Percentiles rank a stretch among this genome's conserved stretches.
Evolutionary conservation across 129 eudicot species (phyloP).

Genomic region (Centrapalus pauciflorus): DNA sequence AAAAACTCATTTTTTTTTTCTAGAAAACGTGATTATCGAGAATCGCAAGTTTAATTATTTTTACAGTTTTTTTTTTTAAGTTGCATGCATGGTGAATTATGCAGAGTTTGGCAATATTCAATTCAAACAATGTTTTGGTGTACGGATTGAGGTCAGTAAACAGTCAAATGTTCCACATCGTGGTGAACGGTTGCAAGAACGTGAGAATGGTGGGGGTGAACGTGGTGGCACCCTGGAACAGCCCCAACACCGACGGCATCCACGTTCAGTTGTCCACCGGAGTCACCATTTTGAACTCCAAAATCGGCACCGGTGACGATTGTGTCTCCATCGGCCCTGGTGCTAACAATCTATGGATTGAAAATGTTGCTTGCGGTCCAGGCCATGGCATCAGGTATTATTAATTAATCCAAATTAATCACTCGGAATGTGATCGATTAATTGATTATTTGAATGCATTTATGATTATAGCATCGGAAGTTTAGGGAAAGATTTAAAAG

Average conservation of each 20-base stretch:
- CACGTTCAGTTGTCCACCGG: constrained; percentile 54
- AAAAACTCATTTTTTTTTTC: too few relatives aligned
- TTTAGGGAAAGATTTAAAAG: constrained; percentile 43
- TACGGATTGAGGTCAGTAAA: constrained; percentile 50
- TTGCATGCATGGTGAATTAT: background rate
- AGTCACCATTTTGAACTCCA: constrained; percentile 46
- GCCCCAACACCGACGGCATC: constrained; percentile 81
- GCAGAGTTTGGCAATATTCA: constrained; percentile 56
- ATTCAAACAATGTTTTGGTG: constrained; percentile 44
- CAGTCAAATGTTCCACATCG: constrained; percentile 71
- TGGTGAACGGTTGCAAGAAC: constrained; percentile 49
- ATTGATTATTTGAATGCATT: background rate
- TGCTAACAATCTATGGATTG: constrained; percentile 48
- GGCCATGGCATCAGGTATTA: constrained; percentile 82
- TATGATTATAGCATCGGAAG: constrained; percentile 48
- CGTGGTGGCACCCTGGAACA: constrained; percentile 49
- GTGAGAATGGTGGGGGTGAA: constrained; percentile 37
- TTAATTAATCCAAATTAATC: background rate
- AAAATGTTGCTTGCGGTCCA: constrained; percentile 61
- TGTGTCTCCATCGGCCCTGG: constrained; percentile 81
- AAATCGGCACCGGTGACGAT: constrained; percentile 68
- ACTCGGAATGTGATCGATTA: too few relatives aligned
- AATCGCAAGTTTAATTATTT: too few relatives aligned
- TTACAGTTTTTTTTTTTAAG: background rate
- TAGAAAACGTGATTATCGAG: too few relatives aligned